A percentile compares a stretch with the other conserved stretches of the same genome.
Conservation (phyloP, 768 basidiomycete species). For the Tylopilus balloui region DNA sequence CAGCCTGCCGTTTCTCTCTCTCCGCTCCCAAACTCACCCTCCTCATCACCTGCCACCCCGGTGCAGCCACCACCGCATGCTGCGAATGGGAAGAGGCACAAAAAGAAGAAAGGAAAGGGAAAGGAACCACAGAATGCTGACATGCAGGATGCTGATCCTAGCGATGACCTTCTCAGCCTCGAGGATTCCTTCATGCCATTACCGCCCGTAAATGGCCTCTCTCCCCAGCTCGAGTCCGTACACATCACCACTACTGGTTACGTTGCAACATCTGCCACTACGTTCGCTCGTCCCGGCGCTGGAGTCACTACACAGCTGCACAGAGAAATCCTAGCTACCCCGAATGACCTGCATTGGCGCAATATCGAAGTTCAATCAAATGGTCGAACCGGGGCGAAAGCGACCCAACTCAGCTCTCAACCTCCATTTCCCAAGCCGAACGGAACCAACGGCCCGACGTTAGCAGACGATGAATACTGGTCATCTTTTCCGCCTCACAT, state of each 20-base stretch:
- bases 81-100: constrained; percentile 36
- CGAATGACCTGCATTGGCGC: constrained; percentile 57
- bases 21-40: constrained; percentile 5
- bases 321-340: constrained; percentile 56
- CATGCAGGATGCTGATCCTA: constrained; percentile 14
- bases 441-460: constrained; percentile 16
- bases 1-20: constrained; percentile 10
- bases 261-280: constrained; percentile 35
- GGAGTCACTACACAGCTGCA: constrained; percentile 40
- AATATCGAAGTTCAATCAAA: constrained; percentile 29
- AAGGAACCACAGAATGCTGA: constrained; percentile 19
- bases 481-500: constrained; percentile 63
- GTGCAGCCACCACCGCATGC: constrained; percentile 7
- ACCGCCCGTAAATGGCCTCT: constrained; percentile 33
- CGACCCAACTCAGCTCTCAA: constrained; percentile 14
- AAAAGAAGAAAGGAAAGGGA: constrained; percentile 45
- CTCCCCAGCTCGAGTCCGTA: constrained; percentile 46
- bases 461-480: constrained; percentile 65
- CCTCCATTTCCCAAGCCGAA: constrained; percentile 22
- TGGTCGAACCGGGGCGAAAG: constrained; percentile 25
- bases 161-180: constrained; percentile 25
- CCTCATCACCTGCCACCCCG: constrained; percentile 5
- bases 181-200: constrained; percentile 18
- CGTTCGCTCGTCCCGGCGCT: constrained; percentile 30
- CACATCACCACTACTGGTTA: constrained; percentile 45